Base-by-base conservation (phyloP, 768 basidiomycete species). In the Phallus indusiatus region DNA sequence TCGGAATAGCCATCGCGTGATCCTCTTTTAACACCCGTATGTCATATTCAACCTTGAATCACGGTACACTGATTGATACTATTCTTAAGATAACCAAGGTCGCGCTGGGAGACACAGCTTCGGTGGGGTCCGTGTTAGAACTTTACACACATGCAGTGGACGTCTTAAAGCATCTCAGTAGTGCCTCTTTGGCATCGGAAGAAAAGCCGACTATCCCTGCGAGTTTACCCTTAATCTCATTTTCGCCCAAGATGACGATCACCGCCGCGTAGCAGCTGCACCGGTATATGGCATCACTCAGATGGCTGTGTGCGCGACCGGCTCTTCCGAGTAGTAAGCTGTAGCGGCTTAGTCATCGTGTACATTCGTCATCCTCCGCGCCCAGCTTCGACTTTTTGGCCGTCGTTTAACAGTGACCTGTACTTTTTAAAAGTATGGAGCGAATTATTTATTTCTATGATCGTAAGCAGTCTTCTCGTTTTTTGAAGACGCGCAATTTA, bases 121-220 rank as follows among this genome's bases (percentile, higher is more conserved):
- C 92, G 0, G 72, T 93, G 55, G 92, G 93, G 17, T 94, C 93
- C 0, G 71, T 95, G 7, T 78, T 93, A n/a, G 92, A 94, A 71
- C 73, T 94, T 4, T 88, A 83, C 1, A 89, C 86, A 58, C 83
- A 82, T 60, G 83, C 86, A 0, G 74, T 89, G 36, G 91, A 93
- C 62, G 76, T 88, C 17, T 74, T 93, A 46, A 78, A 82, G 8
- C 79, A 83, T 56, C 81, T 91, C 33, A 78, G 82, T 46, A 78
- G 79, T 59, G 77, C 80, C 21, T 85, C 86, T 1, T 74, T 81
- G 0, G 77, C 79, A 10, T 82, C n/a, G n/a, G n/a, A 86, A 66
- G 75, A 76, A 28, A 37, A 37, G 16, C 36, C 36, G 16, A 71
- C 84, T 21, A 74, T 77, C 0, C 68, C 73, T 1, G 65, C 70